Evolutionary conservation across 768 basidiomycete genomes (phyloP), one percentile per base, ranked within the genome.

Genomic region (Dictyophora rubrovolvata): DNA sequence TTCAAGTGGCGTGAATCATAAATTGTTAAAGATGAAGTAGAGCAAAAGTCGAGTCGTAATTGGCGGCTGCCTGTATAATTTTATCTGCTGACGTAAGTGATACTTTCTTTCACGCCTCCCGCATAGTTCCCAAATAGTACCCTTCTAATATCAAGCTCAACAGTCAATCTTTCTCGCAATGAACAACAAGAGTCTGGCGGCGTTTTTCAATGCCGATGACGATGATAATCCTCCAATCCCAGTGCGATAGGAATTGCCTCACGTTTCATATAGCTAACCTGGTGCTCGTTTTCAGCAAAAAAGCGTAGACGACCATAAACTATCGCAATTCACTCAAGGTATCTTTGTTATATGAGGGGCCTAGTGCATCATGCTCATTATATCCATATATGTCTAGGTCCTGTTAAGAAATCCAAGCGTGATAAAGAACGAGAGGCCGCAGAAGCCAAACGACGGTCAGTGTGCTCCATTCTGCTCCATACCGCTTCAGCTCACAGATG

Each of bases 351-450:
- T 53, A n/a, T 22, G 11, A 42, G 12, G n/a, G 42, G 4, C 14
- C 11, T 12, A n/a, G 17, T 50, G 56, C 17, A 48, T n/a, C 12
- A 57, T 11, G 1, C 23, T 12, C 18, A n/a, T 9, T 28, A 49
- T 48, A 48, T 22, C 33, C 18, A 7, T 57, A 33, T 5, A 4
- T 50, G 17, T 21, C 17, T 59, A 59, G 57, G 88, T n/a, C 88
- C 81, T 37, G 82, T 86, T 55, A 83, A 85, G 61, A 97, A 98
- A 75, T 93, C 93, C 16, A 85, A 87, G 60, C 79, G 89, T 63
- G 94, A 98, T 72, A 87, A 88, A 66, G 96, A 98, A 69, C 85
- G 85, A 67, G 94, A 97, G 66, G 87, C 86, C 53, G 94, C 90
- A 36, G 93, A 94, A 67, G 86, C 85, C 42, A 96, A 93, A 73